Conservation (phyloP, 2,329 filamentous ascomycete species). For the Diatrype stigma region DNA sequence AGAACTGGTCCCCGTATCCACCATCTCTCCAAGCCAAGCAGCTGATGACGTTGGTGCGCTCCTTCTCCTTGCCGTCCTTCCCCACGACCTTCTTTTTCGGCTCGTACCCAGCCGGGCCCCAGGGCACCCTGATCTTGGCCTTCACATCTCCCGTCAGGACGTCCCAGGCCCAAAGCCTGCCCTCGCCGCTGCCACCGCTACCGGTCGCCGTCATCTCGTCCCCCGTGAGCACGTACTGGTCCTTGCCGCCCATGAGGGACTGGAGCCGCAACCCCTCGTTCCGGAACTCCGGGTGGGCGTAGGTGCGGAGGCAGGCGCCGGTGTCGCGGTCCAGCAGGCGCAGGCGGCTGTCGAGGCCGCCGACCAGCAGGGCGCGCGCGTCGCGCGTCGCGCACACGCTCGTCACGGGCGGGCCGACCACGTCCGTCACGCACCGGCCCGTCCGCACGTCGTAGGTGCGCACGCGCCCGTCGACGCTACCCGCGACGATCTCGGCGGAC, state of each 20-base stretch:
- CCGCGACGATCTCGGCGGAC: slow-evolving; percentile 61
- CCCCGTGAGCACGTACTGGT: slow-evolving; percentile 75
- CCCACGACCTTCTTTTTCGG: slow-evolving; percentile 51
- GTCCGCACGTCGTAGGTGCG: slow-evolving; percentile 78
- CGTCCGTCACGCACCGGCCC: slow-evolving; percentile 67
- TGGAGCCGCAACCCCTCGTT: slow-evolving; percentile 74
- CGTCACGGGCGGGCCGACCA: slow-evolving; percentile 68
- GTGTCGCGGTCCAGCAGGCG: slow-evolving; percentile 75
- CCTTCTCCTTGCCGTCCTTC: slow-evolving; percentile 57
- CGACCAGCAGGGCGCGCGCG: slow-evolving; percentile 69
- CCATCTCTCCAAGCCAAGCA: slow-evolving; percentile 60
- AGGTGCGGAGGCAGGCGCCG: slow-evolving; percentile 70
- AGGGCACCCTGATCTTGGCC: slow-evolving; percentile 56
- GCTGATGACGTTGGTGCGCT: slow-evolving; percentile 56
- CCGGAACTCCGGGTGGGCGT: slow-evolving; percentile 51
- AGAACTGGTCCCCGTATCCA: slow-evolving; percentile 62
- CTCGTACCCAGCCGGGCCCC: slow-evolving; percentile 48
- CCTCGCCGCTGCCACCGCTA: slow-evolving; percentile 56
- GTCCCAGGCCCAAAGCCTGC: slow-evolving; percentile 77
- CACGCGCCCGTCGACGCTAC: slow-evolving; percentile 80
- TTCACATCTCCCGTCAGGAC: slow-evolving; percentile 67
- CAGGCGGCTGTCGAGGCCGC: slow-evolving; percentile 70
- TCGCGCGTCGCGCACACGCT: slow-evolving; percentile 68
- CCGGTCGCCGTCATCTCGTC: slow-evolving; percentile 57
- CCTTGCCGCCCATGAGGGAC: slow-evolving; percentile 68